Evolutionary conservation across 1,139 yeast genomes (phyloP).

Genomic region (Taiozyma sp.): DNA sequence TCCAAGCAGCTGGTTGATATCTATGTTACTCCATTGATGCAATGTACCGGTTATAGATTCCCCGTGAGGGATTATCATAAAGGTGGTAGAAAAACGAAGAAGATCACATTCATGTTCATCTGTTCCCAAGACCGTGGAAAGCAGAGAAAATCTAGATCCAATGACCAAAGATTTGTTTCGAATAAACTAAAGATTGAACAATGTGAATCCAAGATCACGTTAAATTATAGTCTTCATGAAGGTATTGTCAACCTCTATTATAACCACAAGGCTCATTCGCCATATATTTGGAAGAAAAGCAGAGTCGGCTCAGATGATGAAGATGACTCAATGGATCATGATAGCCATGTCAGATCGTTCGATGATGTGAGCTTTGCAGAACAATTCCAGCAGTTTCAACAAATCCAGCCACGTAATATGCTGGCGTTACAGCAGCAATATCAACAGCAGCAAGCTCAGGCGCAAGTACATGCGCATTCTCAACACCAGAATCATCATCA

Average conservation of each 20-base stretch:
- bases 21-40: slow-evolving; percentile 34
- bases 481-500: not conserved
- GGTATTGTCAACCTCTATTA: slow-evolving; percentile 31
- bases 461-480: not conserved
- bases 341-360: slow-evolving; percentile 1
- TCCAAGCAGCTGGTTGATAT: slow-evolving; percentile 28
- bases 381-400: slow-evolving; percentile 3
- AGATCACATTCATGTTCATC: slow-evolving; percentile 35
- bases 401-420: not conserved
- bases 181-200: slow-evolving; percentile 34
- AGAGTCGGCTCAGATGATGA: slow-evolving; percentile 3
- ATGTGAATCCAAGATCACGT: slow-evolving; percentile 33
- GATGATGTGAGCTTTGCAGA: slow-evolving; percentile 3
- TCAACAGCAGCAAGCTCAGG: slow-evolving; percentile 1
- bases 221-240: slow-evolving; percentile 31
- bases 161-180: slow-evolving; percentile 29
- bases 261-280: slow-evolving; percentile 33
- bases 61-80: slow-evolving; percentile 39
- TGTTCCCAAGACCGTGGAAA: slow-evolving; percentile 37
- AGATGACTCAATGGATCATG: not conserved
- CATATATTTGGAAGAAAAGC: slow-evolving; percentile 24
- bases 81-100: slow-evolving; percentile 34
- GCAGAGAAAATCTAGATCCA: slow-evolving; percentile 35
- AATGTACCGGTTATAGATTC: slow-evolving; percentile 34
- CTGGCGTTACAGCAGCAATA: slow-evolving; percentile 2